Evolutionary conservation across 2,329 filamentous ascomycete genomes (phyloP), one percentile per base, ranked within the genome.

Genomic region (Huntiella moniliformis): DNA sequence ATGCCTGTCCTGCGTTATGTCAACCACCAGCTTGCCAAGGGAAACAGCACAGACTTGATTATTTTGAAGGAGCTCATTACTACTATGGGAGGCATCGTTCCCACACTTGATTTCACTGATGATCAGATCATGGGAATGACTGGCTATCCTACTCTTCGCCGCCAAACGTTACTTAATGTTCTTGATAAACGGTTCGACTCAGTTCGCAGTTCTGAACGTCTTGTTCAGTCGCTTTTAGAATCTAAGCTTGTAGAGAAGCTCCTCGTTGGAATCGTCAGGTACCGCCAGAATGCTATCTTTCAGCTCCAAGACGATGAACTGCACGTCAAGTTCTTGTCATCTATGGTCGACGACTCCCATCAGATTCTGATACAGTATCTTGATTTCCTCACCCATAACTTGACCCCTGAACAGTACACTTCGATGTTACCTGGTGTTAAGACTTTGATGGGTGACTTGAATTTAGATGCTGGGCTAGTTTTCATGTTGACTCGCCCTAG

Each of bases 41-140:
- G 87, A 51, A 92, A 93, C 54, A 81, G 86, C 0, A 92, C 83
- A 7, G 87, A 96, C 58, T 68, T 98, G 32, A 84, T 94, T 52
- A 83, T 98, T 50, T 66, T 98, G 37, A 82, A 91, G 57, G 85
- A 96, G 56, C 73, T 98, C 50, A 81, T 96, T 44, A 77, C 77
- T 33, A 83, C 82, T 2, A 96, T 98, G 91, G 85, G 84, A 13
- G 92, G 92, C 39, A 87, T 98, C 50, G 79, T 88, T 10, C 78
- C 87, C 3, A 80, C 88, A 50, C 73, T 79, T 44, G 84, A 87
- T 56, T 88, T 94, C 56, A 95, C 84, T 28, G 88, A 98, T 53
- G 67, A 78, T 13, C 87, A 95, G 61, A 73, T 94, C 22, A 67
- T 83, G 51, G 86, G 84, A 11, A 86, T 98, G 74, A 84, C 83